These are phyloP conservation scores for Penicillium sp. DNA, from an alignment of 2,329 filamentous ascomycete genomes.

Conservation along the genomic window DNA sequence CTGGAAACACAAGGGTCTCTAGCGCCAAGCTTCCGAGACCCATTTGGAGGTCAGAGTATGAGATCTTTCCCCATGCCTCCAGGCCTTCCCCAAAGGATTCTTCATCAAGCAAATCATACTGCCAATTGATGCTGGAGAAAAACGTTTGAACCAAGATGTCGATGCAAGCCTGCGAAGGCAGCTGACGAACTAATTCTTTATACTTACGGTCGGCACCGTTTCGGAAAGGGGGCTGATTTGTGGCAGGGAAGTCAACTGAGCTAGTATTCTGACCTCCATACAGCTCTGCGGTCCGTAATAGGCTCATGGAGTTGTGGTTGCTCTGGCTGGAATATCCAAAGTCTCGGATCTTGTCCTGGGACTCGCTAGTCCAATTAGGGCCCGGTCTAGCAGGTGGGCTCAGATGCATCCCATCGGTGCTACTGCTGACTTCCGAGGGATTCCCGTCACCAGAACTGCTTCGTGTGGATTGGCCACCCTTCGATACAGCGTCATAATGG, in stretches of 20 bases:
- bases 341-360: slow-evolving; percentile 6
- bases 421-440: not conserved
- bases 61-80: slow-evolving; percentile 12
- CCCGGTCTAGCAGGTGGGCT: not conserved
- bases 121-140: slow-evolving; percentile 20
- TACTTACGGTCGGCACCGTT: slow-evolving; percentile 7
- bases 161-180: slow-evolving; percentile 11
- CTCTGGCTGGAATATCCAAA: slow-evolving; percentile 20
- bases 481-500: slow-evolving; percentile 13
- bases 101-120: slow-evolving; percentile 21
- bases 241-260: not conserved
- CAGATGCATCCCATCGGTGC: not conserved
- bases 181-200: slow-evolving; percentile 11
- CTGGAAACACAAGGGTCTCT: slow-evolving; percentile 17
- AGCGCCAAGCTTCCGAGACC: slow-evolving; percentile 2
- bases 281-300: slow-evolving; percentile 15
- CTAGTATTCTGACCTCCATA: not conserved
- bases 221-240: not conserved
- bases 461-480: not conserved
- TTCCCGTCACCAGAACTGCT: not conserved
- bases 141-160: slow-evolving; percentile 15
- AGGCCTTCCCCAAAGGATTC: slow-evolving; percentile 9
- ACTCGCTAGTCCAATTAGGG: not conserved
- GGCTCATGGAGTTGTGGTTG: slow-evolving; percentile 15
- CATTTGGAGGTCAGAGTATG: slow-evolving; percentile 15